These are phyloP conservation scores for Kockovaella imperatae DNA, from an alignment of 768 basidiomycete genomes.

Conservation along the genomic window DNA sequence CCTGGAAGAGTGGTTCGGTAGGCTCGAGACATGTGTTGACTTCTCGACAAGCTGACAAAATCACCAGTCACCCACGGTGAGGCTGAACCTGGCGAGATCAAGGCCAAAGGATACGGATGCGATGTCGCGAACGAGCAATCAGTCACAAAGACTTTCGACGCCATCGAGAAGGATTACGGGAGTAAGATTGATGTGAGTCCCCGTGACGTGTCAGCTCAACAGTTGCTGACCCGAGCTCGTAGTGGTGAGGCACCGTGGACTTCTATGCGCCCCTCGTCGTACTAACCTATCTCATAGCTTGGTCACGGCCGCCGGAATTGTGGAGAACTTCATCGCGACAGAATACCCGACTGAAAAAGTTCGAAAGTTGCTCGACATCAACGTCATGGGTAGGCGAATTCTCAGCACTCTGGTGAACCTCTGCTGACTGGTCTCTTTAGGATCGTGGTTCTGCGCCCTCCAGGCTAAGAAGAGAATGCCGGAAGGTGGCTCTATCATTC, in stretches of 20 bases:
- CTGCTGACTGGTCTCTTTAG: no score
- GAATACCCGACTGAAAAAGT: slow-evolving; percentile 86
- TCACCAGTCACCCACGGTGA: slow-evolving; percentile 49
- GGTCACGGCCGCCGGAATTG: slow-evolving; percentile 70
- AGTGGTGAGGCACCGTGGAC: neutral
- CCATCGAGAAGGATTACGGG: slow-evolving; percentile 51
- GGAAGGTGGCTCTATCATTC: slow-evolving; percentile 64
- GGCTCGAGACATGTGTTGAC: slow-evolving; percentile 36
- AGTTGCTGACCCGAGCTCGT: neutral
- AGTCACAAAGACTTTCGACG: slow-evolving; percentile 64
- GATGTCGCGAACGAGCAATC: slow-evolving; percentile 77
- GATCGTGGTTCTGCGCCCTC: slow-evolving; percentile 84
- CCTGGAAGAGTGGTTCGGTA: slow-evolving; percentile 54
- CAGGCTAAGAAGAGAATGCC: slow-evolving; percentile 92
- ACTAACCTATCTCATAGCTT: slow-evolving; percentile 46
- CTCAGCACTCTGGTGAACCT: no score
- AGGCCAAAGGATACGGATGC: slow-evolving; percentile 69
- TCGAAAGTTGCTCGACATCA: slow-evolving; percentile 78
- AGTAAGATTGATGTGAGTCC: slow-evolving; percentile 30
- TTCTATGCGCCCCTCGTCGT: neutral
- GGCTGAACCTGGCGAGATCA: slow-evolving; percentile 53
- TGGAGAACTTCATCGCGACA: slow-evolving; percentile 76
- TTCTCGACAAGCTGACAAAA: neutral
- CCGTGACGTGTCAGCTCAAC: neutral
- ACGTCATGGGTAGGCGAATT: slow-evolving; percentile 62